phyloP scores from a whole-genome alignment of 768 basidiomycete genomes.

The Terana coerulea region DNA sequence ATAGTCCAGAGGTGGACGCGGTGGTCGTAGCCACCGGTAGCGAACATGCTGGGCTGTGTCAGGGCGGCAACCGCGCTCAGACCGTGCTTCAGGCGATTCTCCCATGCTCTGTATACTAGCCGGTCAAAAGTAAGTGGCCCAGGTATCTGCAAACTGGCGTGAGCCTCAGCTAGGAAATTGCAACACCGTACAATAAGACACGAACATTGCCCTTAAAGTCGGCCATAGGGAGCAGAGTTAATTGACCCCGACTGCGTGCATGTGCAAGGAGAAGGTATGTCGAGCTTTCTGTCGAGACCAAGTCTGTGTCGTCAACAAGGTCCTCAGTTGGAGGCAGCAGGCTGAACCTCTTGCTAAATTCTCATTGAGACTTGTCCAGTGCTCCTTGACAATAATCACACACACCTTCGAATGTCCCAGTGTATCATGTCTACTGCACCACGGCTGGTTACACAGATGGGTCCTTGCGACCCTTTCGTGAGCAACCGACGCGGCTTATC shows the following conservation, averaged over 20 bases:
- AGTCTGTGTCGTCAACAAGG: slow-evolving; percentile 41
- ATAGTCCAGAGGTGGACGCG: slow-evolving; percentile 43
- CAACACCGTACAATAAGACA: too few species aligned
- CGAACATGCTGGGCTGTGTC: slow-evolving; percentile 40
- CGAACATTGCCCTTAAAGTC: too few species aligned
- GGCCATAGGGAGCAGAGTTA: slow-evolving; percentile 14
- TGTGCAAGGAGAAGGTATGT: slow-evolving; percentile 35
- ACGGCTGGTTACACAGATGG: slow-evolving; percentile 22
- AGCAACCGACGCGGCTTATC: slow-evolving; percentile 15
- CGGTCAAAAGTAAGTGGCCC: too few species aligned
- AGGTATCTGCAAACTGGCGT: too few species aligned
- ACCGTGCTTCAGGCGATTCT: slow-evolving; percentile 34
- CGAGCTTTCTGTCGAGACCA: slow-evolving; percentile 23
- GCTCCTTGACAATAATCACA: too few species aligned
- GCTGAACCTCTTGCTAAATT: background rate
- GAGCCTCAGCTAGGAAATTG: too few species aligned
- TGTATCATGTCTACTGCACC: background rate
- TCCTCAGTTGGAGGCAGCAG: slow-evolving; percentile 3
- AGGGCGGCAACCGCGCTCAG: slow-evolving; percentile 40
- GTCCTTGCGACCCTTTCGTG: slow-evolving; percentile 17
- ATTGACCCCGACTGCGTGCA: slow-evolving; percentile 26
- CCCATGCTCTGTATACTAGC: too few species aligned
- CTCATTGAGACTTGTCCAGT: background rate
- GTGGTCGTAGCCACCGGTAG: slow-evolving; percentile 48
- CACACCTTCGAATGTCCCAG: background rate